Base-by-base conservation (phyloP, 345 rosid genomes). In the Syzygium oleosum region DNA sequence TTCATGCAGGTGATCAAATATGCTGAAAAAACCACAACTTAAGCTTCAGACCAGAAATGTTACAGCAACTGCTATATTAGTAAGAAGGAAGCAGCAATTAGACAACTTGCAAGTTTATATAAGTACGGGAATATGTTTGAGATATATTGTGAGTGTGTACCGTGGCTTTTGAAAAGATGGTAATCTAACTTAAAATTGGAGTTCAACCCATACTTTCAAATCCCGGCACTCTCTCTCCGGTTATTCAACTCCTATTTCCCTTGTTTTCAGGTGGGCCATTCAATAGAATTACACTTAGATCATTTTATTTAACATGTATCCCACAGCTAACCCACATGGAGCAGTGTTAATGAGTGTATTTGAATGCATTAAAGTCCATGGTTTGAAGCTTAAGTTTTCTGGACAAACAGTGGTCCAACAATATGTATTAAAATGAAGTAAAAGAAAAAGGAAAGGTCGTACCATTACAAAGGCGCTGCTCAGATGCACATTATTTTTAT, bases 1-100 rank as follows among this genome's bases (percentile, higher is more conserved):
- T 93, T 94, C 89, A 94, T 86, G 91, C 96, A 96, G 80, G 92
- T 91, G 85, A 94, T 89, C 52, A 96, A 88, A 90, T 88, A 90
- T 58, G 96, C 98, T 96, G 95, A 85, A 90, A 80, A 52, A 92
- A 52, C 84, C 87, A 55, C 85, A 88, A 85, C 77, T 59, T 31
- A 78, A 19, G 34, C 84, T 73, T 63, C 73, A 88, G 84, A 86
- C 86, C 51, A 84, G 86, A 85, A 16, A 49, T 87, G 19, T 41
- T 86, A 53, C 52, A 38, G 53, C 22, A 85, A 87, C 77, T 9
- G 22, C 49, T 46, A 78, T 55, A 58, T 31, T 54, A 78, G 84
- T 22, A 52, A 84, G 85, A 16, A 29, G 56, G 43, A 52, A 73
- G 49, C 2, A 7, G 27, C 49, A 19, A 19, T 73, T 34, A 34